Evolutionary conservation across 768 basidiomycete genomes (phyloP).

Genomic region (Boletales sp.): DNA sequence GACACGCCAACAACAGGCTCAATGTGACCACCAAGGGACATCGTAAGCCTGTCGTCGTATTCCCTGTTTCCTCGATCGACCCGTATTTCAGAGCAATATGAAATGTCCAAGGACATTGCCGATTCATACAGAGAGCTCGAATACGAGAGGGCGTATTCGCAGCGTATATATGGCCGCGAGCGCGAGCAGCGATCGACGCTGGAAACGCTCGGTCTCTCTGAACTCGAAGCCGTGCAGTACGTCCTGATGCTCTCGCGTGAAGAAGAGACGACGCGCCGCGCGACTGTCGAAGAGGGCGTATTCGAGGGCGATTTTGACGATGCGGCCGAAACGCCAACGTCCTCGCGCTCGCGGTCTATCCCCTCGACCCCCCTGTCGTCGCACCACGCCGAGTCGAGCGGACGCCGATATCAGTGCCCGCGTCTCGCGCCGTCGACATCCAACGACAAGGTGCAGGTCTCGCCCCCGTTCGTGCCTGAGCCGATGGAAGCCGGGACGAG

Average conservation of each 20-base stretch:
- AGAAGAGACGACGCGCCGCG: constrained; percentile 41
- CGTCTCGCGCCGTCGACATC: constrained; percentile 30
- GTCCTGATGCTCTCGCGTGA: constrained; percentile 83
- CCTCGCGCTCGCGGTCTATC: constrained; percentile 12
- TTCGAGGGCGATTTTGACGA: constrained; percentile 49
- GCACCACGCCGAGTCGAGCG: constrained; percentile 9
- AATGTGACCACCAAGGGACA: constrained; percentile 39
- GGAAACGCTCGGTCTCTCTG: constrained; percentile 64
- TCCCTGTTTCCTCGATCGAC: background rate
- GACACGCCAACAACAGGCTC: constrained; percentile 24
- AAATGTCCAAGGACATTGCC: constrained; percentile 57
- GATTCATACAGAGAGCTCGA: constrained; percentile 55
- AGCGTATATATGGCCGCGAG: constrained; percentile 43
- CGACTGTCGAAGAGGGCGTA: constrained; percentile 47
- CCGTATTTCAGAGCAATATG: constrained; percentile 50
- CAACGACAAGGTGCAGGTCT: constrained; percentile 54
- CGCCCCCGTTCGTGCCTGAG: constrained; percentile 47
- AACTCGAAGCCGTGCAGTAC: constrained; percentile 75
- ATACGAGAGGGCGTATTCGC: constrained; percentile 41
- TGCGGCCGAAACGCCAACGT: constrained; percentile 7
- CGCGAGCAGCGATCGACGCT: constrained; percentile 56
- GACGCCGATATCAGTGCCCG: constrained; percentile 24
- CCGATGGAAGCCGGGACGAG: constrained; percentile 51
- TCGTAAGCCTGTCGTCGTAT: constrained; percentile 33
- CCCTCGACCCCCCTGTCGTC: constrained; percentile 5